phyloP scores from a whole-genome alignment of 805 yeast species.

The Metschnikowia arizonensis region DNA sequence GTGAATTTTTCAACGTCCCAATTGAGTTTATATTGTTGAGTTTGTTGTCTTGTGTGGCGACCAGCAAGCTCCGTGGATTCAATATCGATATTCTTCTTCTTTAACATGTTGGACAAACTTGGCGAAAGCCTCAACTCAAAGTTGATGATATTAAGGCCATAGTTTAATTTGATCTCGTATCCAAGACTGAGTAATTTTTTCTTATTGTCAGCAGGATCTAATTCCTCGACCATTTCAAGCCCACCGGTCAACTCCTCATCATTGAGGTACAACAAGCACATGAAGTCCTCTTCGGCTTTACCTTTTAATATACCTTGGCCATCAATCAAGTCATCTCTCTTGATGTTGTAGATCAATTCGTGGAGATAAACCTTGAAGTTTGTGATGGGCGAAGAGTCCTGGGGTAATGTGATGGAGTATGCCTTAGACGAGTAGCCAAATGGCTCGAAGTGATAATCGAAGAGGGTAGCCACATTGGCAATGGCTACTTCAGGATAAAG shows the following conservation, averaged over 20 bases:
- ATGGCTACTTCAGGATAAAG: constrained; percentile 34
- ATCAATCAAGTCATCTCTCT: constrained; percentile 29
- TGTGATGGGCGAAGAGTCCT: constrained; percentile 42
- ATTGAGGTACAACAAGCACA: constrained; percentile 38
- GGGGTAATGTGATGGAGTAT: constrained; percentile 45
- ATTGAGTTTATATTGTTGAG: constrained; percentile 41
- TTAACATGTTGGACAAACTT: constrained; percentile 33
- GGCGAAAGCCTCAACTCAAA: constrained; percentile 42
- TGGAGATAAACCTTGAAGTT: constrained; percentile 42
- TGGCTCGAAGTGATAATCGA: constrained; percentile 39
- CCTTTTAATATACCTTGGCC: constrained; percentile 31
- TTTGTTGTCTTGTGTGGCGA: constrained; percentile 44
- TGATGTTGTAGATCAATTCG: constrained; percentile 27
- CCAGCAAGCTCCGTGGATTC: constrained; percentile 27
- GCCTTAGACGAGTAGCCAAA: constrained; percentile 32
- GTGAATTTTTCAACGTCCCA: constrained; percentile 44
- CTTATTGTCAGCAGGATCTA: constrained; percentile 15
- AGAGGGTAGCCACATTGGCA: constrained; percentile 25
- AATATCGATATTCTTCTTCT: constrained; percentile 28
- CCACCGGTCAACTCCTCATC: constrained; percentile 43
- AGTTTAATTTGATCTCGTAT: constrained; percentile 44
- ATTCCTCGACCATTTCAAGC: constrained; percentile 40
- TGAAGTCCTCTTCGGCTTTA: constrained; percentile 35
- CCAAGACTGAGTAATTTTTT: constrained; percentile 12
- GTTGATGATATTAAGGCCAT: constrained; percentile 45